Percentiles rank a stretch among this genome's conserved stretches.
phyloP scores from a whole-genome alignment of 257 asterid species.

The Catharanthus roseus region DNA sequence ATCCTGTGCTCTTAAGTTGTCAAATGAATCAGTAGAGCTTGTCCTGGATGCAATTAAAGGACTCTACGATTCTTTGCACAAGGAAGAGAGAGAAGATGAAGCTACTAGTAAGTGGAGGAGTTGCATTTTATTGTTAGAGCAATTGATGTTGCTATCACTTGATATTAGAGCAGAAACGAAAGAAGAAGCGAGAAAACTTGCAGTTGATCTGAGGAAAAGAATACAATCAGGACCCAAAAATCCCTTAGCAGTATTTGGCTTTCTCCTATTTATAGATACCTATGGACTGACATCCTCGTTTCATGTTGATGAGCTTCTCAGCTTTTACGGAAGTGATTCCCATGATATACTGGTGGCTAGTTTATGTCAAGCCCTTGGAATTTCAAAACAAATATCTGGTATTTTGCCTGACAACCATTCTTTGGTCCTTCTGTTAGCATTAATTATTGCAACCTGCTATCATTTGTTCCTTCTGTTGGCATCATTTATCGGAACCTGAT shows the following conservation, averaged over 20 bases:
- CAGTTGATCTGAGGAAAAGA: constrained; percentile 29
- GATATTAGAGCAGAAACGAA: constrained; percentile 19
- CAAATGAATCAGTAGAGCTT: constrained; percentile 45
- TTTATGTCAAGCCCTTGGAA: constrained; percentile 2
- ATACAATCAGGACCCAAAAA: neutral
- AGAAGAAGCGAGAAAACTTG: constrained; percentile 39
- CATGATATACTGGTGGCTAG: neutral
- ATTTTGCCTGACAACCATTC: neutral
- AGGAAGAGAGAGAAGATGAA: constrained; percentile 18
- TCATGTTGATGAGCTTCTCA: neutral
- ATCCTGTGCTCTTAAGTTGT: constrained; percentile 35
- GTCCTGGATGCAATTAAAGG: constrained; percentile 54
- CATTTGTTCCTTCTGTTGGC: neutral
- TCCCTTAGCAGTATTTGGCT: neutral
- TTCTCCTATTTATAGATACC: neutral
- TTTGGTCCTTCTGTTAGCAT: no score
- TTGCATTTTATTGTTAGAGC: constrained; percentile 39
- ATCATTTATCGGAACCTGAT: neutral
- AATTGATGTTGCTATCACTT: constrained; percentile 27
- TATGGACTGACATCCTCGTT: neutral
- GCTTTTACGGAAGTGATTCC: neutral
- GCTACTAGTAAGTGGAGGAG: constrained; percentile 23
- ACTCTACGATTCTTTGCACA: constrained; percentile 20
- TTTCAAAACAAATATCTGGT: neutral
- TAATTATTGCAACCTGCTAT: no score